Base-by-base conservation (phyloP, 208 protist genomes). In the Wallacemonas rigidus region DNA sequence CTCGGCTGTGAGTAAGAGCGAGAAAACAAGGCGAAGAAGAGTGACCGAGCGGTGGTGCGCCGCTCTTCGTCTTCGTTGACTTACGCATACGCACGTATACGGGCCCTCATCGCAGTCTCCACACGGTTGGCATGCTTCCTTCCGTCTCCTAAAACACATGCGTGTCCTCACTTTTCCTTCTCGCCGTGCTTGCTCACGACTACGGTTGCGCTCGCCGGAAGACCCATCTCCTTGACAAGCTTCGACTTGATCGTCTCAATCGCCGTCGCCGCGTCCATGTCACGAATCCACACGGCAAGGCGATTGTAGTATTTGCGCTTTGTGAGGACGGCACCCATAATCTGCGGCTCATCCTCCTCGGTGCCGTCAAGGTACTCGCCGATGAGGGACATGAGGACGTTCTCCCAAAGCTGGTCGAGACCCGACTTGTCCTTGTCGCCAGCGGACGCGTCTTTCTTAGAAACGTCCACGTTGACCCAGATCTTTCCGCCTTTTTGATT, bases 401-500 rank as follows among this genome's bases (percentile, higher is more conserved):
- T 91, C 53, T 92, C 81, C 89, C 91, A 96, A 15, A 86, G 74
- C 45, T 76, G 78, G 70, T 96, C 89, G 15, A 96, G 55, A 17
- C 88, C 80, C 1, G 82, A 75, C 63, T 83, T 92, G 41, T 70
- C 44, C 57, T 57, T 73, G 39, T 69, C 69, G 8, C 56, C 43
- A 0, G 57, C 58, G 47, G 47, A 26, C 17, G 44, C 67, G 17
- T 70, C 38, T 54, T 74, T 77, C 50, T 69, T 77, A 68, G 70
- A 40, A 44, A 78, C 82, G 57, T 92, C 87, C 6, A 95, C 67
- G 51, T 82, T 86, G 14, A 93, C 69, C 82, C 82, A 90, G 17
- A 93, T 64, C 69, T 90, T 89, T 4, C 90, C 93, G 47, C 93
- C 93, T 17, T 90, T 82, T 69, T 90, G 86, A 76, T 97, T 97